Conservation (phyloP, 768 basidiomycete species). For the Lactarius hengduanensis region DNA sequence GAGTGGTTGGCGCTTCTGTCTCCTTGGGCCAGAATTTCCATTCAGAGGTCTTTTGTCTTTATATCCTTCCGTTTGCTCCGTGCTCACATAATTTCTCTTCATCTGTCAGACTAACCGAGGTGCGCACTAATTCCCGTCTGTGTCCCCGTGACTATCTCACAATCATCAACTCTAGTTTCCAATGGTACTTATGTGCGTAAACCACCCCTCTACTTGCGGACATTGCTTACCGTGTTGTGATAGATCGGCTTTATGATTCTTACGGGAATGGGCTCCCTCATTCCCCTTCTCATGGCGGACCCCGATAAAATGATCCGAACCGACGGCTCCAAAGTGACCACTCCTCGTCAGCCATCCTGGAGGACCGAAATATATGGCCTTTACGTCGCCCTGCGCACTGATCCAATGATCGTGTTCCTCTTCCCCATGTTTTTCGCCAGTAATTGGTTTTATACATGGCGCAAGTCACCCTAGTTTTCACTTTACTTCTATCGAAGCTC, state of each 20-base stretch:
- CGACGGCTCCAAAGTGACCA: slow-evolving; percentile 66
- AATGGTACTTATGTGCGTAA: slow-evolving; percentile 74
- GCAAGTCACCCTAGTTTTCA: slow-evolving; percentile 40
- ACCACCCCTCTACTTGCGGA: neutral
- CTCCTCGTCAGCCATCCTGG: slow-evolving; percentile 72
- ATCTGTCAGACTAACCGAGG: slow-evolving; percentile 34
- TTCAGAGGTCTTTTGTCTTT: slow-evolving; percentile 46
- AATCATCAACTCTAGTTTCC: slow-evolving; percentile 42
- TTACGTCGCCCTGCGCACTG: slow-evolving; percentile 63
- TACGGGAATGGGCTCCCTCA: slow-evolving; percentile 61
- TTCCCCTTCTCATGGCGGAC: slow-evolving; percentile 70
- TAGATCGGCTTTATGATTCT: slow-evolving; percentile 77
- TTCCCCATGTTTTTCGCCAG: slow-evolving; percentile 87
- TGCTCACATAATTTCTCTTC: neutral
- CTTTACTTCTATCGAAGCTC: neutral
- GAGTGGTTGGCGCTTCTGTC: slow-evolving; percentile 75
- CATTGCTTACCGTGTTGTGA: slow-evolving; percentile 10
- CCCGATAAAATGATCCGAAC: slow-evolving; percentile 71
- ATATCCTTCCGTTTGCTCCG: neutral
- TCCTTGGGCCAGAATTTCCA: slow-evolving; percentile 70
- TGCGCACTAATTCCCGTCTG: slow-evolving; percentile 30
- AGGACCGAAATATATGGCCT: slow-evolving; percentile 70
- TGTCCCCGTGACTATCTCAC: neutral
- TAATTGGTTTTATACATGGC: slow-evolving; percentile 88
- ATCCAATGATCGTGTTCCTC: slow-evolving; percentile 68